Conservation (phyloP, 2,329 filamentous ascomycete species). For the Raffaelea ambrosiae region DNA sequence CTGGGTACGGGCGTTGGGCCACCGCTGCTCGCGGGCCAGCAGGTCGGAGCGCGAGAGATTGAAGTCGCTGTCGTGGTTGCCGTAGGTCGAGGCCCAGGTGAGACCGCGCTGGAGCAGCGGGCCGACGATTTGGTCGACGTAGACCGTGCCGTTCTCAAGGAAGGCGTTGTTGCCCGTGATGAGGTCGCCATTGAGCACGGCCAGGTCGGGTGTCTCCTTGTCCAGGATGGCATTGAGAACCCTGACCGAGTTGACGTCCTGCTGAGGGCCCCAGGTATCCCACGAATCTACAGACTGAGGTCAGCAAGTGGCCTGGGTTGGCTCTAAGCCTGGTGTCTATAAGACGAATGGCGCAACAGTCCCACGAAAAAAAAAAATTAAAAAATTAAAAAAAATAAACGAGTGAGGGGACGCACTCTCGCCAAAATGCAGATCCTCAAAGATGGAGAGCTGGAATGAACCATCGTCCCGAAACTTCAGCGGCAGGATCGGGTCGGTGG, state of each 20-base stretch:
- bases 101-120: slow-evolving; percentile 36
- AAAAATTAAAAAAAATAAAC: neutral
- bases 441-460: slow-evolving; percentile 48
- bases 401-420: slow-evolving; percentile 37
- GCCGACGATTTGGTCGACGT: slow-evolving; percentile 38
- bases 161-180: slow-evolving; percentile 51
- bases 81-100: slow-evolving; percentile 50
- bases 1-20: slow-evolving; percentile 15
- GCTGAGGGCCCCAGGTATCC: slow-evolving; percentile 26
- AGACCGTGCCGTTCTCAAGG: slow-evolving; percentile 33
- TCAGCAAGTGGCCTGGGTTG: too few relatives aligned
- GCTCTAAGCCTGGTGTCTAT: too few relatives aligned
- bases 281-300: slow-evolving; percentile 35
- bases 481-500: neutral
- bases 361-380: too few relatives aligned
- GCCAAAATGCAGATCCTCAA: slow-evolving; percentile 64
- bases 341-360: too few relatives aligned
- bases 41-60: slow-evolving; percentile 32
- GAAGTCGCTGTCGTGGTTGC: slow-evolving; percentile 48
- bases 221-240: slow-evolving; percentile 27
- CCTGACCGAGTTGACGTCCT: slow-evolving; percentile 25
- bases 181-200: slow-evolving; percentile 55
- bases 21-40: slow-evolving; percentile 17
- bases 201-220: slow-evolving; percentile 31
- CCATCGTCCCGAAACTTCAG: slow-evolving; percentile 31